A percentile compares a stretch with the other conserved stretches of the same genome.
phyloP scores from a whole-genome alignment of 768 basidiomycete species.

The Flagelloscypha sp. region DNA sequence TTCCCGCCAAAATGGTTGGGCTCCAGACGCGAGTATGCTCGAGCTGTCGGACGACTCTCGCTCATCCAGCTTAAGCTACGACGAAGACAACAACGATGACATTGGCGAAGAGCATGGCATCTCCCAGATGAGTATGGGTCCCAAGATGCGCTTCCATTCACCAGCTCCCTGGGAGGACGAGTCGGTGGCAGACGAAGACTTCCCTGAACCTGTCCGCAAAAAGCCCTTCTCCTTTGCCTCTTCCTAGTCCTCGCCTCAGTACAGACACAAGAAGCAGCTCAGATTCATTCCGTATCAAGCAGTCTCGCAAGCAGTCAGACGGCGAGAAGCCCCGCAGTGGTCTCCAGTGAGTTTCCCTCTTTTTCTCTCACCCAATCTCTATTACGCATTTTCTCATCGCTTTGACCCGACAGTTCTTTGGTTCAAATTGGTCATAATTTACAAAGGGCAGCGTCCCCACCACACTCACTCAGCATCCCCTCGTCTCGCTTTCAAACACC shows the following conservation, averaged over 20 bases:
- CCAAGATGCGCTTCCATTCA: conserved; percentile 76
- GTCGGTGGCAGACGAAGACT: conserved; percentile 33
- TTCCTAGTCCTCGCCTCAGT: conserved; percentile 35
- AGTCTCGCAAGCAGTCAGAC: no score
- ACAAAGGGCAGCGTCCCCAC: no score
- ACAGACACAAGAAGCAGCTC: conserved; percentile 46
- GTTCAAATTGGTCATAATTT: no score
- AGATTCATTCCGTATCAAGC: conserved; percentile 56
- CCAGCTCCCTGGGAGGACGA: conserved; percentile 75
- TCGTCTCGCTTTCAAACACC: no score
- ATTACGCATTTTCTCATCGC: conserved; percentile 14
- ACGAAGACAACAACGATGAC: conserved; percentile 21
- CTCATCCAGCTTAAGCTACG: conserved; percentile 23
- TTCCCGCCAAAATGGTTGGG: no score
- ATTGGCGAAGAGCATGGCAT: conserved; percentile 29
- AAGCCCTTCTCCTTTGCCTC: conserved; percentile 39
- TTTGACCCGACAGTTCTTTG: no score
- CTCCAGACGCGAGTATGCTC: conserved; percentile 44
- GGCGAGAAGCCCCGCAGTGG: conserved; percentile 46
- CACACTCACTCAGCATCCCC: no score
- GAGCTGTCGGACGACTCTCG: conserved; percentile 50
- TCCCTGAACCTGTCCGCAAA: conserved; percentile 24
- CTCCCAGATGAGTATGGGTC: conserved; percentile 65
- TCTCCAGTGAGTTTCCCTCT: conserved; percentile 43
- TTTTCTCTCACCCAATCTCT: conserved; percentile 13